phyloP scores from a whole-genome alignment of 352 stramenopile species.

The Blastocystis sp. region DNA sequence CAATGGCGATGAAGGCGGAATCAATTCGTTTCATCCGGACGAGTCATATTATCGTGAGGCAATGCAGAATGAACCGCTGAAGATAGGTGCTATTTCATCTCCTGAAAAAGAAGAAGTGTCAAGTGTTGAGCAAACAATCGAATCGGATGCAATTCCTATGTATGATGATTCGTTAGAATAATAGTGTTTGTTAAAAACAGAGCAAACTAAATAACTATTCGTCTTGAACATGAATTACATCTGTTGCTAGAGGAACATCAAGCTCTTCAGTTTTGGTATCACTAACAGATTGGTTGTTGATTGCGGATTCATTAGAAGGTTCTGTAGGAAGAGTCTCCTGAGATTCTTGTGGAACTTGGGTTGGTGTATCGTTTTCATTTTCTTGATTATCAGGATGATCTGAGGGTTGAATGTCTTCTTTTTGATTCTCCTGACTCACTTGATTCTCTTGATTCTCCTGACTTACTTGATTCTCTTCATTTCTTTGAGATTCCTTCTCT shows the following conservation, averaged over 20 bases:
- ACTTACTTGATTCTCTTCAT: not conserved
- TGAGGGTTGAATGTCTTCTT: not conserved
- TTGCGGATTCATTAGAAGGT: too few species aligned
- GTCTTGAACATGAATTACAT: not conserved
- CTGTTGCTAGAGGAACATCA: not conserved
- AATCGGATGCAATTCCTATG: slow-evolving; percentile 11
- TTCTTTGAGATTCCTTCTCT: not conserved
- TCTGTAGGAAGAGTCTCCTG: not conserved
- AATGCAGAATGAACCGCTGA: not conserved
- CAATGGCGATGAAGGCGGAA: not conserved
- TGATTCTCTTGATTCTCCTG: not conserved
- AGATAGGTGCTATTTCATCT: not conserved
- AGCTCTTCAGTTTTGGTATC: too few species aligned
- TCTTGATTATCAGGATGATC: not conserved
- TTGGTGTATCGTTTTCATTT: not conserved
- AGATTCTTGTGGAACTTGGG: not conserved
- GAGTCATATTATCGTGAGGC: slow-evolving; percentile 4
- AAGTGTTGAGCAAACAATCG: not conserved
- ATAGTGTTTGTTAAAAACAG: not conserved
- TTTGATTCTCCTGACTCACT: not conserved
- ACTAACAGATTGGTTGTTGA: too few species aligned
- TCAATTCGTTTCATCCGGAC: not conserved
- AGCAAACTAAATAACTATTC: not conserved
- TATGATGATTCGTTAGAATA: slow-evolving; percentile 39
- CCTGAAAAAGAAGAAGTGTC: not conserved